Evolutionary conservation across 331 rosid species (phyloP), one percentile per base, ranked within the genome.

Genomic region (Acacia concinna): DNA sequence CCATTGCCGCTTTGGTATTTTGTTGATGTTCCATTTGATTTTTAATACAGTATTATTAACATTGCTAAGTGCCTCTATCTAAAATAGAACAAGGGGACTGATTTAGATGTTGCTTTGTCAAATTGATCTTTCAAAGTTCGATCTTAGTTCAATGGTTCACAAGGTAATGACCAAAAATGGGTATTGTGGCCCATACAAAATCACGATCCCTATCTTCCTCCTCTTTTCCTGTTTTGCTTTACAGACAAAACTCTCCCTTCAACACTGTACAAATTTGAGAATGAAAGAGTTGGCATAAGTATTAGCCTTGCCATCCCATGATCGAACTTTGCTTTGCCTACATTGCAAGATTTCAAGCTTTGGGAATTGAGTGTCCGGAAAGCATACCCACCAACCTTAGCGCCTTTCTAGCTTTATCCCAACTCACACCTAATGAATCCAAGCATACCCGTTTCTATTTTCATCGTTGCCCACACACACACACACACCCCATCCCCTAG

Each of bases 301-400:
- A 15, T 64, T 65, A 34, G 25, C n/a, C 43, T 0, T 64, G 6
- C 17, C 28, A 56, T 23, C 3, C 15, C 63, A 56, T 23, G 63
- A 59, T 65, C n/a, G 14, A 34, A 65, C 27, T 65, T 65, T 17
- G 27, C 44, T 9, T 34, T 65, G 46, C 71, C 28, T 8, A 3
- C 71, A 65, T 65, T 65, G 71, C 71, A 65, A 65, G 71, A 65
- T 65, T 65, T 65, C 46, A 35, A 7, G 71, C 71, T 32, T 35
- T 35, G 44, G 21, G 27, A 34, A 20, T 35, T 31, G 68, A 62
- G 68, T 13, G 68, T 30, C 40, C 9, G 6, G 68, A 62, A 62
- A 62, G 21, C 37, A 30, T 62, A 62, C 23, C 17, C 40, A 62
- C 68, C 68, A 30, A 62, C 40, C 40, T 12, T 27, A 1, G 12